Conservation (phyloP, 768 basidiomycete species). For the Paxillus ammoniavirescens region DNA sequence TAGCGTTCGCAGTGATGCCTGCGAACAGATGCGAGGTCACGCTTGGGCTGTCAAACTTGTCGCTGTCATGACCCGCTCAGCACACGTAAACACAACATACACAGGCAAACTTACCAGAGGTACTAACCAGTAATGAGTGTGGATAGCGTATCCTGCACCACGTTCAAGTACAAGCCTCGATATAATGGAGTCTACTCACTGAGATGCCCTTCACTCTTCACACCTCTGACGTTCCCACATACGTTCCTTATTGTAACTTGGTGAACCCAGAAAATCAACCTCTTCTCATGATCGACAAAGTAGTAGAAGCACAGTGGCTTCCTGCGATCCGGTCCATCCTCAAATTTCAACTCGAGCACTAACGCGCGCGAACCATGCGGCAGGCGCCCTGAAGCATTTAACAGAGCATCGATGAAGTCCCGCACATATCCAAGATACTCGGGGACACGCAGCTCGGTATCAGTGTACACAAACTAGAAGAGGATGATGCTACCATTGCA, state of each 20-base stretch:
- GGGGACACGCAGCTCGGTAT: neutral
- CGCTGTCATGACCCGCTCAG: neutral
- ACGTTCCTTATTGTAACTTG: slow-evolving; percentile 37
- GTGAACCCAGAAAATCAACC: slow-evolving; percentile 49
- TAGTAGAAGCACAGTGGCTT: slow-evolving; percentile 35
- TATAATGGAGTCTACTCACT: neutral
- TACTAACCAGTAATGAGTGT: slow-evolving; percentile 26
- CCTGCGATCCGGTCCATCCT: neutral
- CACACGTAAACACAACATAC: neutral
- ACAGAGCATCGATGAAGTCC: neutral
- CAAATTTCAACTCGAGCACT: neutral
- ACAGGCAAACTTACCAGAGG: neutral
- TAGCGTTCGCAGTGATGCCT: neutral
- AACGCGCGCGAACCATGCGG: neutral
- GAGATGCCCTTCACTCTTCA: slow-evolving; percentile 22
- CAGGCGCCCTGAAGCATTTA: neutral
- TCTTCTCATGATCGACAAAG: slow-evolving; percentile 41
- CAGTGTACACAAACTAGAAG: slow-evolving; percentile 43
- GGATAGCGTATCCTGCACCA: slow-evolving; percentile 19
- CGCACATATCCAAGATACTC: neutral
- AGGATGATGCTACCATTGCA: neutral
- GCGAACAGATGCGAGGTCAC: neutral
- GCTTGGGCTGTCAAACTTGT: neutral
- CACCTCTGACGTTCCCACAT: slow-evolving; percentile 36
- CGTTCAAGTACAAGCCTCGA: neutral